A percentile compares a stretch with the other conserved stretches of the same genome.
Evolutionary conservation across 1,139 yeast genomes (phyloP).

Genomic region (Sugiyamaella novakii): DNA sequence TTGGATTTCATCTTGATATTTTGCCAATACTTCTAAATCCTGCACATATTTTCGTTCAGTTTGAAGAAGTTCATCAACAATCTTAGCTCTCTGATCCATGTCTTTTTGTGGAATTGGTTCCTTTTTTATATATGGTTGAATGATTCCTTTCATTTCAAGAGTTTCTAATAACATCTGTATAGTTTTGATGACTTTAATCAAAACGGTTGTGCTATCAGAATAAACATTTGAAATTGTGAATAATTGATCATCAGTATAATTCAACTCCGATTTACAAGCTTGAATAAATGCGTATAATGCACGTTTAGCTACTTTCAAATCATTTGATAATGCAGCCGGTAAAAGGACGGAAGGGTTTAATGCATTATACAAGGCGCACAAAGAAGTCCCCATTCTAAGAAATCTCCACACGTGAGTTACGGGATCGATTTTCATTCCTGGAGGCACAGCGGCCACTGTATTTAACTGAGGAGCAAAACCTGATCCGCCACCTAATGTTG

Average conservation of each 20-base stretch:
- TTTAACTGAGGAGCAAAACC: conserved; percentile 18
- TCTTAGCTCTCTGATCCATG: conserved; percentile 57
- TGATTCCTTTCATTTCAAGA: conserved; percentile 33
- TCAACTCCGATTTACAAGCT: conserved; percentile 79
- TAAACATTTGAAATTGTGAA: conserved; percentile 91
- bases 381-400: conserved; percentile 89
- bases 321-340: conserved; percentile 50
- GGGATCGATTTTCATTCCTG: conserved; percentile 61
- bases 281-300: conserved; percentile 87
- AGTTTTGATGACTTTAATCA: conserved; percentile 67
- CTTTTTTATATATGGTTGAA: conserved; percentile 24
- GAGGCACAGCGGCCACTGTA: conserved; percentile 30
- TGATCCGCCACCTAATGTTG: conserved; percentile 19
- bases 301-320: conserved; percentile 80
- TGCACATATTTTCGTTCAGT: conserved; percentile 93
- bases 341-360: conserved; percentile 44
- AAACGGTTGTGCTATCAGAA: conserved; percentile 76
- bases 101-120: conserved; percentile 13
- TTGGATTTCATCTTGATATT: conserved; percentile 68
- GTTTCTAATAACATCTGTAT: conserved; percentile 62
- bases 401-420: conserved; percentile 88
- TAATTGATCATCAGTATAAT: conserved; percentile 75
- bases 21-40: conserved; percentile 73
- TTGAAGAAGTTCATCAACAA: conserved; percentile 78
- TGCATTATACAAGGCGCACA: conserved; percentile 78